These are phyloP conservation scores for Histomonas meleagridis DNA, from an alignment of 208 protist genomes.

Conservation along the genomic window DNA sequence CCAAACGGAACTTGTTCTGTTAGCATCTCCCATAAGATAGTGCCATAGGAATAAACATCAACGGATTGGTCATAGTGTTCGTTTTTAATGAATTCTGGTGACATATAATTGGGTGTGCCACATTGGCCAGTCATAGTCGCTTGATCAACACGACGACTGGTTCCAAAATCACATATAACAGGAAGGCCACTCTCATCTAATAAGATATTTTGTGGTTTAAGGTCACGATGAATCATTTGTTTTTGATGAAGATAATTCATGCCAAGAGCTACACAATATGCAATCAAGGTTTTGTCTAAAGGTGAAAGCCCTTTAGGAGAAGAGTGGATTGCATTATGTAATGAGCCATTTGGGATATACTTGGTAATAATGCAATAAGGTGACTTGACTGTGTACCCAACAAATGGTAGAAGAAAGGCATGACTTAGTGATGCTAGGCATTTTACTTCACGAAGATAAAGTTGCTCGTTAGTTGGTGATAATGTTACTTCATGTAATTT, in stretches of 20 bases:
- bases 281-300: background rate
- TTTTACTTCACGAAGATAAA: background rate
- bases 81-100: background rate
- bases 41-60: conserved; percentile 29
- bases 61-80: conserved; percentile 10
- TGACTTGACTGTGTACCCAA: background rate
- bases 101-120: conserved; percentile 5
- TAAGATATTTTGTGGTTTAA: conserved; percentile 29
- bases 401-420: background rate
- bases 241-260: background rate
- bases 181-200: background rate
- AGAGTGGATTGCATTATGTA: background rate
- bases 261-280: background rate
- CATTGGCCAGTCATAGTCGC: background rate
- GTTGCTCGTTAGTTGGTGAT: too few relatives aligned
- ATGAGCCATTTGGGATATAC: background rate
- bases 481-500: too few relatives aligned
- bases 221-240: background rate
- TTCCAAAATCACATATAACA: conserved; percentile 35
- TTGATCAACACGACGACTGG: background rate
- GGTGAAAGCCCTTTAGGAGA: background rate
- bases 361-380: background rate
- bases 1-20: background rate
- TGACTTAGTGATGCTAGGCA: background rate
- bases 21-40: background rate